Evolutionary conservation across 2,329 filamentous ascomycete species (phyloP), one percentile per base, ranked within the genome.

Genomic region (Pyrenophora graminea): DNA sequence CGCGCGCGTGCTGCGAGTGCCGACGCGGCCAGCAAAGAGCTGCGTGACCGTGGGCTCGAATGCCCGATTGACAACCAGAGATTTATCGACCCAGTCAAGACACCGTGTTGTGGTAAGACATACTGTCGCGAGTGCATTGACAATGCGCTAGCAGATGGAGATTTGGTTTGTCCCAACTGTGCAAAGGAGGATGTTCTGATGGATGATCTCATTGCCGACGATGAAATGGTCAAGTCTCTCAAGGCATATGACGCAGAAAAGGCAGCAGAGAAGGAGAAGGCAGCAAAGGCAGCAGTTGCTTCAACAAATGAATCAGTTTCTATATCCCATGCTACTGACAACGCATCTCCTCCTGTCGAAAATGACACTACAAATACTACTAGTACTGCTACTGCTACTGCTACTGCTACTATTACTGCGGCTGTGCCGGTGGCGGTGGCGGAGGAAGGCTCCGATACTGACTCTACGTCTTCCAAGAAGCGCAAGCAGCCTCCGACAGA

Each of bases 71-170:
- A 97, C 85, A 95, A 95, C 79, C 92, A 90, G 77, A 88, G 96
- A 84, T 97, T 97, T 79, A 87, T 95, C 86, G 91, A 97, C 75
- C 93, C 94, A 83, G 94, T 95, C 83, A 96, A 96, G 85, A 97
- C 94, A 71, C 93, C 94, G 63, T 99, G 94, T 84, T 99, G 94
- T 82, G 85, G 89, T 79, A 95, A 89, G 84, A 97, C 92, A 72
- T 99, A 96, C 82, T 99, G 94, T 83, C 94, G 94, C 85, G 91
- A 97, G 75, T 99, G 94, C 88, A 97, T 99, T 78, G 95, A 94
- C 74, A 96, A 96, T 84, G 90, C 92, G 77, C 87, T 99, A 77
- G 93, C 97, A 78, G 92, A 97, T 81, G 94, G 89, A 84, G 94
- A 99, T 82, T 91, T 99, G 77, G 82, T 92, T 76, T 99, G 94